phyloP scores from a whole-genome alignment of 305 asterid genomes.

The Fraxinus angustifolia region DNA sequence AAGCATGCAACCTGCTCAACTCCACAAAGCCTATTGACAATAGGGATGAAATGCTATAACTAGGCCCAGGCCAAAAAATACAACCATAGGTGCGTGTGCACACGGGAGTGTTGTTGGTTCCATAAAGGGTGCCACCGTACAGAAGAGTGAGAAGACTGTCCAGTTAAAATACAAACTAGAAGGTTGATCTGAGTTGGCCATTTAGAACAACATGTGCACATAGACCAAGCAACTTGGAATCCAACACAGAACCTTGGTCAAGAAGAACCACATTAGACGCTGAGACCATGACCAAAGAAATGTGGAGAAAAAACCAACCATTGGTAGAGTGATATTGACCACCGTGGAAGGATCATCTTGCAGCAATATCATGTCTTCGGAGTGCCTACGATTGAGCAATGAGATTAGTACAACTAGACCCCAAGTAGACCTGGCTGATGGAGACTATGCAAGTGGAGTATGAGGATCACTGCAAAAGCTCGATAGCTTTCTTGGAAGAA shows the following conservation, averaged over 20 bases:
- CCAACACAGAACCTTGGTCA: not conserved
- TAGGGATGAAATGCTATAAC: not conserved
- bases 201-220: not conserved
- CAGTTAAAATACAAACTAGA: not conserved
- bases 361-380: not conserved
- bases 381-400: not conserved
- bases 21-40: not conserved
- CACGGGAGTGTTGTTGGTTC: not conserved
- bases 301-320: not conserved
- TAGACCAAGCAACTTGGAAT: not conserved
- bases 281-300: not conserved
- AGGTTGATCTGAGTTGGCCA: not conserved
- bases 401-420: not conserved
- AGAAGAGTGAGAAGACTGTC: not conserved
- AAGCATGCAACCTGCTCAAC: not conserved
- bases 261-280: not conserved
- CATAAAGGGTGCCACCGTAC: not conserved
- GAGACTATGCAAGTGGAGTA: not conserved
- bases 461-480: not conserved
- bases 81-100: not conserved
- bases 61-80: not conserved
- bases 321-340: not conserved
- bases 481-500: not conserved
- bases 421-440: not conserved
- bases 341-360: not conserved